Base-by-base conservation (phyloP, 1,284 basidiomycete species). In the Tilletia walkeri region DNA sequence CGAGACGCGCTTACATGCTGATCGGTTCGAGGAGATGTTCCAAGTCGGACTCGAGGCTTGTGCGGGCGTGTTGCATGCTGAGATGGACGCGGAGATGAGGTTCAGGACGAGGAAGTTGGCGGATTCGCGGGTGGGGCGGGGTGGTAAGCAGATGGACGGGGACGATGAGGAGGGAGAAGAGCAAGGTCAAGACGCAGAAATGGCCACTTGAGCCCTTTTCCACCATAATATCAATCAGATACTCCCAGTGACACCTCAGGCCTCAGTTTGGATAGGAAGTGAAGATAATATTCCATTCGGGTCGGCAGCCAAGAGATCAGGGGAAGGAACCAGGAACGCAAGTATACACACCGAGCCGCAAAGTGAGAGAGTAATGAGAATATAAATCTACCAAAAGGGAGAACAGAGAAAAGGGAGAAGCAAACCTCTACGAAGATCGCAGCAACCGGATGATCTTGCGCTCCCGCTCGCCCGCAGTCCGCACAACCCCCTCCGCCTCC, bases 1-100 rank as follows among this genome's bases (percentile, higher is more conserved):
- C 89, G 95, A 98, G 85, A 96, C 94, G 14, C 87, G 95, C n/a
- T 84, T 99, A 72, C 93, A 94, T 80, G 90, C 95, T 14, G 94
- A 95, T 79, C 88, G 93, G 56, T 95, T 98, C 79, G 91, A 92
- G 81, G 92, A 95, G 81, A 90, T 97, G 80, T 89, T 98, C 75
- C 85, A 86, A 73, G 84, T 95, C 56, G 93, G 90, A 0, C 88
- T 90, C 38, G 89, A 94, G 70, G 94, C 91, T 6, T 41, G 53
- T 41, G 89, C 90, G 12, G 87, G 87, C 69, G 89, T 93, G 18
- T 85, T 99, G 67, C 92, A 93, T 75, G 86, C 84, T 66, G 94
- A 96, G 86, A 94, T 97, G 92, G 90, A 89, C 77, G 84, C 82
- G 41, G 90, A 90, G 0, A 88, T 95, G 68, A 87, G 88, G 77